Evolutionary conservation across 23 red algal species (phyloP).

Genomic region (Pyropia haitanensis): DNA sequence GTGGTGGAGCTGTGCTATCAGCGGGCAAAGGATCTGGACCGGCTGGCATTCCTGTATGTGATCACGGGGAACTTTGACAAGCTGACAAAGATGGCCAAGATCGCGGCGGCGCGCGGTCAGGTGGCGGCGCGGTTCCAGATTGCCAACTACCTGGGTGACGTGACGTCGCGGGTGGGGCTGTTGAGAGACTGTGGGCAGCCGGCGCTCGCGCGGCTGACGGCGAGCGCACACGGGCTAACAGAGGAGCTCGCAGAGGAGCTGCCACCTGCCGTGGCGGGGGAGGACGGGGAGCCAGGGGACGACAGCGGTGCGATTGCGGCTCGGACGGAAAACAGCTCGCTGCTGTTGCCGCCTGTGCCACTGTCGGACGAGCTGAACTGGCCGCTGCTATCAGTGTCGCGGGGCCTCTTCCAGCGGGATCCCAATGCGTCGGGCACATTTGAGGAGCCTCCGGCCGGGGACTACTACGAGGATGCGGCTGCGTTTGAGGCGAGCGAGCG

Average conservation of each 20-base stretch:
- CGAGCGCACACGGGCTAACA: slow-evolving; percentile 39
- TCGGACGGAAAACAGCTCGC: not conserved
- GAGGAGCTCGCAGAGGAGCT: slow-evolving; percentile 53
- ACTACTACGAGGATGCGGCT: slow-evolving; percentile 61
- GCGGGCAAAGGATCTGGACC: slow-evolving; percentile 71
- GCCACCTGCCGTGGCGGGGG: not conserved
- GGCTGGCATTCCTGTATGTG: slow-evolving; percentile 87
- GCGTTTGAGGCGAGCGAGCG: slow-evolving; percentile 17
- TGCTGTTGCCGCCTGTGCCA: slow-evolving; percentile 56
- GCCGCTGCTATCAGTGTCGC: slow-evolving; percentile 56
- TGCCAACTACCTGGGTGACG: slow-evolving; percentile 73
- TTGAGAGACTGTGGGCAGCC: slow-evolving; percentile 71
- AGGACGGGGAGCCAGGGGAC: slow-evolving; percentile 2
- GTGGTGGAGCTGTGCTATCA: slow-evolving; percentile 86
- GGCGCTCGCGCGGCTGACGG: slow-evolving; percentile 60
- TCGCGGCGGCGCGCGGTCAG: slow-evolving; percentile 72
- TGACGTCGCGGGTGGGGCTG: slow-evolving; percentile 38
- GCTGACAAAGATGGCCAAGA: slow-evolving; percentile 67
- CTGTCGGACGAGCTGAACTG: slow-evolving; percentile 41
- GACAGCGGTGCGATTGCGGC: slow-evolving; percentile 1
- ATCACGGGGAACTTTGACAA: slow-evolving; percentile 92
- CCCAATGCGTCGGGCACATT: slow-evolving; percentile 57
- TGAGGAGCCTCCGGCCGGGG: slow-evolving; percentile 22
- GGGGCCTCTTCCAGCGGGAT: slow-evolving; percentile 59
- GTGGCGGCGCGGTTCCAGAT: slow-evolving; percentile 83